These are phyloP conservation scores for Dothideomycetes sp. DNA, from an alignment of 2,329 filamentous ascomycete species.

Conservation along the genomic window DNA sequence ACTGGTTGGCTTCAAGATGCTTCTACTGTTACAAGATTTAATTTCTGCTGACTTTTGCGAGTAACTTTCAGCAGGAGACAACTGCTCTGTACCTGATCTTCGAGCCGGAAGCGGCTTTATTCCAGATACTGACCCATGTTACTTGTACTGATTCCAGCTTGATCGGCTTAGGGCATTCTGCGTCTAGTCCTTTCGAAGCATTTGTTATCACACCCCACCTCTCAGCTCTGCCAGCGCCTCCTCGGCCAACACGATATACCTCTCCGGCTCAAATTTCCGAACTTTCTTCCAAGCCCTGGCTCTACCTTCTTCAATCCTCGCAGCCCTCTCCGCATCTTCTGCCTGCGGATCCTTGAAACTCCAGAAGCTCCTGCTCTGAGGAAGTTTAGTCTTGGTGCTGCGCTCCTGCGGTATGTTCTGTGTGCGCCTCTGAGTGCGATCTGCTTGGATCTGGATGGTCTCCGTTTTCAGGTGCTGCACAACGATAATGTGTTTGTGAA, in stretches of 20 bases:
- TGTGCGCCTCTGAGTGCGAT: constrained; percentile 3
- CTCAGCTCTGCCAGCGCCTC: constrained; percentile 18
- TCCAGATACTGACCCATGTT: no score
- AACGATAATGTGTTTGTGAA: constrained; percentile 22
- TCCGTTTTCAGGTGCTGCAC: constrained; percentile 16
- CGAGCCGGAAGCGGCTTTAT: no score
- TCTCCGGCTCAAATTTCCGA: constrained; percentile 17
- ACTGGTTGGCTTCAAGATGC: no score
- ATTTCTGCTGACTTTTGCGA: no score
- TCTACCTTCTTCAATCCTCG: constrained; percentile 17
- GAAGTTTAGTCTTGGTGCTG: constrained; percentile 1
- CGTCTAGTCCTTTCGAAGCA: no score
- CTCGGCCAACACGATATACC: constrained; percentile 17
- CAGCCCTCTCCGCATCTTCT: constrained; percentile 16
- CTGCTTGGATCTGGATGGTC: constrained; percentile 11
- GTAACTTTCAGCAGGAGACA: no score
- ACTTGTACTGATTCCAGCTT: no score
- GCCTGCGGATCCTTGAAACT: constrained; percentile 12
- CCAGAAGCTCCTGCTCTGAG: constrained; percentile 12
- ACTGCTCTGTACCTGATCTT: no score
- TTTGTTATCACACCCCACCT: not conserved
- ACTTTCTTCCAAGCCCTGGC: constrained; percentile 16
- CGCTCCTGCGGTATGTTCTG: not conserved
- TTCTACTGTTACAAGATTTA: no score
- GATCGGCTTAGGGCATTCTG: no score